A percentile compares a stretch with the other conserved stretches of the same genome.
phyloP scores from a whole-genome alignment of 768 basidiomycete genomes.

The Russula foetens region DNA sequence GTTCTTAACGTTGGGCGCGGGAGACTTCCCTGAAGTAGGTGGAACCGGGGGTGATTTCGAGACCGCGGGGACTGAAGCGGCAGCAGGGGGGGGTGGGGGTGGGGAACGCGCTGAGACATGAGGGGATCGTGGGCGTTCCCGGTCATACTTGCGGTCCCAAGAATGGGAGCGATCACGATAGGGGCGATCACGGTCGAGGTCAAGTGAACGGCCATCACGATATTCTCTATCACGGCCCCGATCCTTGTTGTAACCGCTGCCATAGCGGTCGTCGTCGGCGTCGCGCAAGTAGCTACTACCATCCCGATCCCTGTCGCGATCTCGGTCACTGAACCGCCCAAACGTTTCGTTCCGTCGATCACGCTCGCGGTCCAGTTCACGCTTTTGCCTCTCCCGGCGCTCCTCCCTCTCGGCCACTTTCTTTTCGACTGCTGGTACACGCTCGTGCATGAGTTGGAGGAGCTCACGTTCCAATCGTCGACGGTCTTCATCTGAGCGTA shows the following conservation, averaged over 20 bases:
- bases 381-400: constrained; percentile 65
- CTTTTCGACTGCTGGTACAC: constrained; percentile 84
- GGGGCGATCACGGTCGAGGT: constrained; percentile 37
- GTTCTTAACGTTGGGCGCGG: constrained; percentile 53
- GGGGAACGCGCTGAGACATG: constrained; percentile 38
- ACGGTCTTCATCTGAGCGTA: constrained; percentile 76
- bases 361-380: constrained; percentile 70
- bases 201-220: constrained; percentile 30
- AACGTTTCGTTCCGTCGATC: constrained; percentile 80
- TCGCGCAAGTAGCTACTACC: constrained; percentile 24
- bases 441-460: constrained; percentile 78
- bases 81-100: constrained; percentile 42
- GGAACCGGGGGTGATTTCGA: constrained; percentile 42
- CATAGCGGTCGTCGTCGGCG: constrained; percentile 29
- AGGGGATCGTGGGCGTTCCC: constrained; percentile 26
- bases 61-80: constrained; percentile 32
- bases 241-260: constrained; percentile 36
- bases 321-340: constrained; percentile 53
- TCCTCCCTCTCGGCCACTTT: constrained; percentile 74
- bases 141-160: constrained; percentile 25
- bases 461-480: constrained; percentile 84
- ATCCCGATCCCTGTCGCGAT: constrained; percentile 28
- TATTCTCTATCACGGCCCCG: constrained; percentile 33
- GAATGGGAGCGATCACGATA: constrained; percentile 23
- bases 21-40: constrained; percentile 48